Conservation (phyloP, 768 basidiomycete species). For the Udeniomyces megalosporus region DNA sequence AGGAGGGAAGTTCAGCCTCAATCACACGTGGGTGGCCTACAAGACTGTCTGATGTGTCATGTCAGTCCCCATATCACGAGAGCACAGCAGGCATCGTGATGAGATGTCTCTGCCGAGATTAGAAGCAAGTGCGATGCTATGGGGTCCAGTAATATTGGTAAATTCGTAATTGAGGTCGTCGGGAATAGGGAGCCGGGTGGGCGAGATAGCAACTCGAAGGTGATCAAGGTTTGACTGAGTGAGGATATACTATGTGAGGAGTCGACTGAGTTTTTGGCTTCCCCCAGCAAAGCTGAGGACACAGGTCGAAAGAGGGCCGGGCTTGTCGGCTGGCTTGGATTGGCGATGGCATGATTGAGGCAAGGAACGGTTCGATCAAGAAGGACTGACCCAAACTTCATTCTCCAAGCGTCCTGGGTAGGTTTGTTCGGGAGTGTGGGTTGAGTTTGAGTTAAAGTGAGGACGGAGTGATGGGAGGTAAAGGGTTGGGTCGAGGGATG, state of each 20-base stretch:
- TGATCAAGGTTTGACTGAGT: too few species aligned
- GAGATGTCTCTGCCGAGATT: neutral
- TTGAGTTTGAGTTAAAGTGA: neutral
- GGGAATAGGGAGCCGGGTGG: too few species aligned
- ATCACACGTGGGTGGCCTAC: neutral
- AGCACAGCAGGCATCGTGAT: neutral
- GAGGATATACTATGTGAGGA: too few species aligned
- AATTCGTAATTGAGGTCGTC: too few species aligned
- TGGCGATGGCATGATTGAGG: too few species aligned
- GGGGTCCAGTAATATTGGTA: neutral
- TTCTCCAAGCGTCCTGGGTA: constrained; percentile 20
- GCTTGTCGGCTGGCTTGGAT: neutral
- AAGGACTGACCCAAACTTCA: constrained; percentile 28
- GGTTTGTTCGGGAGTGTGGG: neutral
- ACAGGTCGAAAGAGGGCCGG: neutral
- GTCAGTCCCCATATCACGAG: neutral
- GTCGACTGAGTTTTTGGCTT: too few species aligned
- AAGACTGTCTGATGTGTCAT: neutral
- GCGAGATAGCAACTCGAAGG: too few species aligned
- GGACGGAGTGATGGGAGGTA: neutral
- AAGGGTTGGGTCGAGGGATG: neutral
- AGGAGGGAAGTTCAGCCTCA: neutral
- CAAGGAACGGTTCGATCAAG: neutral
- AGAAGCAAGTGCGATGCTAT: neutral
- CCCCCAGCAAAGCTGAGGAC: too few species aligned